phyloP scores from a whole-genome alignment of 768 basidiomycete genomes.

The Psilocybe cyanescens region DNA sequence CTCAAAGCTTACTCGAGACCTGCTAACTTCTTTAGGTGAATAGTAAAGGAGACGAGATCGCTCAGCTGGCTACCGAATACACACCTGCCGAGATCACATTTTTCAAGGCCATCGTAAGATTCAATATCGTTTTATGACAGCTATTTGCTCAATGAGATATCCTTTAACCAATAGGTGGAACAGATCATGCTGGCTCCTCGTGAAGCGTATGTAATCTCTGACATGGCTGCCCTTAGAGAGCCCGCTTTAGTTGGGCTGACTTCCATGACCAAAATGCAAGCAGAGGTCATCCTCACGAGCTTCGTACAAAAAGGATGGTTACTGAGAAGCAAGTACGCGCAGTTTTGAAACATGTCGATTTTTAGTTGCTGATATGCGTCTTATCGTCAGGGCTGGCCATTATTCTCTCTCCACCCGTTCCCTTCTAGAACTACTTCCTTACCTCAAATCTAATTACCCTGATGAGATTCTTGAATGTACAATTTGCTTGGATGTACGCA shows the following conservation, averaged over 20 bases:
- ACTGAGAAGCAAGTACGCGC: constrained; percentile 69
- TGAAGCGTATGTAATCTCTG: constrained; percentile 77
- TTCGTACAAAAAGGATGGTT: constrained; percentile 88
- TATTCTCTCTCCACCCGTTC: constrained; percentile 80
- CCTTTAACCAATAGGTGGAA: constrained; percentile 61
- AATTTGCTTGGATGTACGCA: constrained; percentile 68
- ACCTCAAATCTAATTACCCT: constrained; percentile 73
- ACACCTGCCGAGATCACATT: constrained; percentile 77
- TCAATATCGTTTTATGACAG: not conserved
- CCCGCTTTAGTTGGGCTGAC: constrained; percentile 60
- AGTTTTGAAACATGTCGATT: constrained; percentile 2
- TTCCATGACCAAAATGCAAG: constrained; percentile 72
- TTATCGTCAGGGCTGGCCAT: constrained; percentile 55
- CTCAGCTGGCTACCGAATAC: constrained; percentile 87
- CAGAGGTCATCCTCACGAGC: constrained; percentile 70
- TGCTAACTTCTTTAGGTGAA: constrained; percentile 62
- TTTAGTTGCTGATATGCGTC: not conserved
- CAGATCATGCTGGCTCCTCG: constrained; percentile 84
- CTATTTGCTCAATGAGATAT: not conserved
- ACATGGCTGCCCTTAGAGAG: constrained; percentile 77
- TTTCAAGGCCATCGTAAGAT: constrained; percentile 80
- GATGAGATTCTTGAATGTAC: constrained; percentile 76
- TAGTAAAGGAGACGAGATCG: constrained; percentile 76
- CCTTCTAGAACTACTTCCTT: constrained; percentile 71
- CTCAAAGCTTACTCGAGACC: not conserved